Evolutionary conservation across 495 filamentous ascomycete species (phyloP).

Genomic region (Clavariopsis aquatica): DNA sequence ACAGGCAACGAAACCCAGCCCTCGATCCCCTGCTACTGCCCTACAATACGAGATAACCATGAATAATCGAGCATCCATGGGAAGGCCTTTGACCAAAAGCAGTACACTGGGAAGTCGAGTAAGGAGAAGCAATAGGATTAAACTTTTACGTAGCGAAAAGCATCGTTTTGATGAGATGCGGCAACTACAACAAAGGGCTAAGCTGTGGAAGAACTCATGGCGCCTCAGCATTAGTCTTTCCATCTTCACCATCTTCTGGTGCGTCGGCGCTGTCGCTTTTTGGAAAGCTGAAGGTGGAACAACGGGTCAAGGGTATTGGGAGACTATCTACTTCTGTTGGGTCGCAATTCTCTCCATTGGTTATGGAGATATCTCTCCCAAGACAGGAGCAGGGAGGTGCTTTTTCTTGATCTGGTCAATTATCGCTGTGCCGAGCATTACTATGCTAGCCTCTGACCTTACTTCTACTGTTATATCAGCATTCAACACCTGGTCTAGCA

Average conservation of each 20-base stretch:
- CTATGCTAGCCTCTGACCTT: slow-evolving; percentile 63
- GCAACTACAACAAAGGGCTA: slow-evolving; percentile 41
- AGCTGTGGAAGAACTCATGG: slow-evolving; percentile 45
- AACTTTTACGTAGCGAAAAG: slow-evolving; percentile 45
- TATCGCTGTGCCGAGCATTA: slow-evolving; percentile 66
- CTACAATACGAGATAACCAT: slow-evolving; percentile 21
- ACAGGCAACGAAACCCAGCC: slow-evolving; percentile 21
- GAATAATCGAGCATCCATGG: neutral
- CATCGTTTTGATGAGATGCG: slow-evolving; percentile 48
- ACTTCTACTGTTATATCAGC: slow-evolving; percentile 59
- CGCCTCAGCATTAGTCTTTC: slow-evolving; percentile 40
- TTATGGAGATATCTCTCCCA: slow-evolving; percentile 48
- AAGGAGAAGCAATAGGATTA: slow-evolving; percentile 38
- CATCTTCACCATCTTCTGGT: slow-evolving; percentile 47
- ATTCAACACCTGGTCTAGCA: slow-evolving; percentile 57
- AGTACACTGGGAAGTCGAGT: slow-evolving; percentile 14
- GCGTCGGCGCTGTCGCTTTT: slow-evolving; percentile 46
- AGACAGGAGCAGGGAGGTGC: slow-evolving; percentile 44
- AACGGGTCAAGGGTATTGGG: slow-evolving; percentile 45
- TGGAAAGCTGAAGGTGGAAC: slow-evolving; percentile 41
- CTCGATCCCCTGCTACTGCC: slow-evolving; percentile 25
- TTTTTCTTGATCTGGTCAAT: slow-evolving; percentile 51
- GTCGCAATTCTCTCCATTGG: slow-evolving; percentile 48
- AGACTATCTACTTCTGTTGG: slow-evolving; percentile 49
- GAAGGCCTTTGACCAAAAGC: slow-evolving; percentile 5